Evolutionary conservation across 179 eudicot genomes (phyloP).

Genomic region (Carnegiea gigantea): DNA sequence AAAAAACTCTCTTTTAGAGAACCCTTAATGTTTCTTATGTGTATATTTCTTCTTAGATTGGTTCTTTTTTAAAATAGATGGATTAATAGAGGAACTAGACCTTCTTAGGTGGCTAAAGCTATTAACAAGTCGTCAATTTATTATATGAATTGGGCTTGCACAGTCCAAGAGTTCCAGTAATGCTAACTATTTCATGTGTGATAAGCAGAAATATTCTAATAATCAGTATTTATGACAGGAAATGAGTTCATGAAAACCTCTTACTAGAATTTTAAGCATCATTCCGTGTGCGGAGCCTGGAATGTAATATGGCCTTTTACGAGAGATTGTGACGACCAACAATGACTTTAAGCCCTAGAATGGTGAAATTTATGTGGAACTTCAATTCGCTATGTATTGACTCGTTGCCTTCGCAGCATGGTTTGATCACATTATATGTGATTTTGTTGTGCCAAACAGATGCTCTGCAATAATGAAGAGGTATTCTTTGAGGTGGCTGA

Average conservation of each 20-base stretch:
- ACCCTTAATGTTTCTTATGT: no score
- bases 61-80: no score
- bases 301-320: not conserved
- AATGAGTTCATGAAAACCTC: not conserved
- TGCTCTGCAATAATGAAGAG: slow-evolving; percentile 58
- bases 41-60: no score
- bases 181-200: not conserved
- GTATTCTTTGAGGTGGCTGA: slow-evolving; percentile 78
- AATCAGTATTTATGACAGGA: not conserved
- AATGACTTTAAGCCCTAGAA: not conserved
- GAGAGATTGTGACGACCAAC: not conserved
- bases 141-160: no score
- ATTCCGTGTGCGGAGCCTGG: not conserved
- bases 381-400: not conserved
- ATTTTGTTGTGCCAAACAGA: slow-evolving; percentile 37
- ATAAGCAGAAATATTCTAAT: not conserved
- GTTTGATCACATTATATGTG: not conserved
- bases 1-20: no score
- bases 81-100: no score
- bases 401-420: not conserved
- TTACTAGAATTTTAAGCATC: not conserved
- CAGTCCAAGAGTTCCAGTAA: not conserved
- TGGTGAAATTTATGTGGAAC: not conserved
- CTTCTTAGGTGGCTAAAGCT: no score
- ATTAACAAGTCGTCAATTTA: no score